A percentile compares a stretch with the other conserved stretches of the same genome.
Evolutionary conservation across 352 stramenopile species (phyloP).

Genomic region (Pythium chondricola): DNA sequence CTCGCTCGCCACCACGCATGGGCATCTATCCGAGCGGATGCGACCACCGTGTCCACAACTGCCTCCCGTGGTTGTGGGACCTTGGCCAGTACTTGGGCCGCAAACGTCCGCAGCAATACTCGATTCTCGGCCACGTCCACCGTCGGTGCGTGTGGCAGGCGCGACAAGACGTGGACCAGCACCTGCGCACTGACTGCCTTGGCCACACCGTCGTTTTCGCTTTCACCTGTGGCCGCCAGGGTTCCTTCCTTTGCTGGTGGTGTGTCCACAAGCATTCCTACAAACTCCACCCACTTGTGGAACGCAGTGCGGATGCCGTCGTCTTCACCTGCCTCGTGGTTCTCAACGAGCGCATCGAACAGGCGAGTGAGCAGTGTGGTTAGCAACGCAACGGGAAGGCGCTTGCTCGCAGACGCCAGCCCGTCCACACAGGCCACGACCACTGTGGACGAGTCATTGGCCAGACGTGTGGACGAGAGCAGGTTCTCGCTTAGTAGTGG

Average conservation of each 20-base stretch:
- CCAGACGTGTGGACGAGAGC: conserved; percentile 1
- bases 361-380: conserved; percentile 1
- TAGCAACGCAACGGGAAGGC: neutral
- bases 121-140: neutral
- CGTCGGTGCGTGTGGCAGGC: conserved; percentile 4
- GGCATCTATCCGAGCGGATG: neutral
- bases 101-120: neutral
- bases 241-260: neutral
- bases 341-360: conserved; percentile 8
- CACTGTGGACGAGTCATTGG: conserved; percentile 3
- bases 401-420: neutral
- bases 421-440: neutral
- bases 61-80: neutral
- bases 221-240: too few species aligned
- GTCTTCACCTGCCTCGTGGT: neutral
- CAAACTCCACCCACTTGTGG: conserved; percentile 5
- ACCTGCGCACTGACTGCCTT: neutral
- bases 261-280: conserved; percentile 2
- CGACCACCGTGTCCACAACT: conserved; percentile 1
- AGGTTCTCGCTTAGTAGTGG: neutral
- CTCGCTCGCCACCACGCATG: conserved; percentile 6
- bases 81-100: conserved; percentile 1
- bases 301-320: neutral
- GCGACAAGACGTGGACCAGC: neutral
- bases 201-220: neutral